Percentiles rank a stretch among this genome's conserved stretches.
These are phyloP conservation scores for Debaryomyces psychrophilus DNA, from an alignment of 1,139 yeast genomes.

Conservation along the genomic window DNA sequence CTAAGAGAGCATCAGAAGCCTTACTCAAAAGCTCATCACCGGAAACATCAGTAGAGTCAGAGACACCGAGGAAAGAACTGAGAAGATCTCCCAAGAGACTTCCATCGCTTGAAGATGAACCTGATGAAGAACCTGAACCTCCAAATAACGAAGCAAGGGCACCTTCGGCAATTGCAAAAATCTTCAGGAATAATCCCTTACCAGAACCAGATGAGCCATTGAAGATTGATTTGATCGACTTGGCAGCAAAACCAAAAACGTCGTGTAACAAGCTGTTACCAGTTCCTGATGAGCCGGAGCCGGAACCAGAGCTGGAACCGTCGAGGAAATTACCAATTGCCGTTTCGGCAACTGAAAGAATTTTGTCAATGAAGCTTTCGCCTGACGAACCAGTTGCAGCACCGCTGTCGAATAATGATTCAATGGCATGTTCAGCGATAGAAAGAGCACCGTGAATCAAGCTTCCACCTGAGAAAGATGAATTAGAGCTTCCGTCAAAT, in stretches of 20 bases:
- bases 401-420: conserved; percentile 1
- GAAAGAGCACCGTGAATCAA: conserved; percentile 9
- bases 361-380: conserved; percentile 8
- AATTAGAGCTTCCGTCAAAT: conserved; percentile 4
- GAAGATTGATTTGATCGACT: conserved; percentile 21
- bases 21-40: conserved; percentile 10
- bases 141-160: conserved; percentile 14
- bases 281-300: conserved; percentile 16
- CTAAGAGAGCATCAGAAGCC: conserved; percentile 5
- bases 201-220: conserved; percentile 15
- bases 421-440: conserved; percentile 9
- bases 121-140: not conserved
- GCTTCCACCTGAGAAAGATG: conserved; percentile 11
- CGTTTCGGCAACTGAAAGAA: conserved; percentile 12
- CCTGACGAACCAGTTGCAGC: conserved; percentile 3
- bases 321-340: conserved; percentile 15
- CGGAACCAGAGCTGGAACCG: conserved; percentile 14
- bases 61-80: conserved; percentile 21
- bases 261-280: conserved; percentile 19
- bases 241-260: conserved; percentile 20
- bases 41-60: conserved; percentile 17
- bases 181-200: conserved; percentile 15
- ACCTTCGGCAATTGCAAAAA: conserved; percentile 12
- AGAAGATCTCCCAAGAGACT: conserved; percentile 27
- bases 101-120: conserved; percentile 16